Conservation (phyloP, 352 stramenopile species). For the Elongisporangium prolatum region DNA sequence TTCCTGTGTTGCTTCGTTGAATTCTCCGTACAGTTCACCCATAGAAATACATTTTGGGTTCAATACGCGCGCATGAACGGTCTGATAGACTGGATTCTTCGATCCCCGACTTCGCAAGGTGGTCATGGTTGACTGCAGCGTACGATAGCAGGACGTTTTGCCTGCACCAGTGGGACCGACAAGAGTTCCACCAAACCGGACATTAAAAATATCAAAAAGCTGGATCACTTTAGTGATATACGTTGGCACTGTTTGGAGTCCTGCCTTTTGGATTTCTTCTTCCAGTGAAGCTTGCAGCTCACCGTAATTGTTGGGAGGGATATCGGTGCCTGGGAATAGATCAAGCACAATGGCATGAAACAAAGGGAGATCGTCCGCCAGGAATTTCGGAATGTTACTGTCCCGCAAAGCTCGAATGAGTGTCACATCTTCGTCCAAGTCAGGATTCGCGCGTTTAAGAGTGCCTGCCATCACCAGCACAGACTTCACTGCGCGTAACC, state of each 20-base stretch:
- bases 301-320: slow-evolving; percentile 81
- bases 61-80: slow-evolving; percentile 59
- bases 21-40: slow-evolving; percentile 83
- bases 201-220: slow-evolving; percentile 93
- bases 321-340: slow-evolving; percentile 87
- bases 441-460: slow-evolving; percentile 79
- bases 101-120: slow-evolving; percentile 51
- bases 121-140: slow-evolving; percentile 86
- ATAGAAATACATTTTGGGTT: slow-evolving; percentile 88
- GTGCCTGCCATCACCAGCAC: slow-evolving; percentile 91
- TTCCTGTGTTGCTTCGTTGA: slow-evolving; percentile 88
- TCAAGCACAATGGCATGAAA: slow-evolving; percentile 92
- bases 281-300: slow-evolving; percentile 69
- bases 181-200: slow-evolving; percentile 89
- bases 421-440: slow-evolving; percentile 84
- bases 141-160: slow-evolving; percentile 88
- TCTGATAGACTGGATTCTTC: slow-evolving; percentile 79
- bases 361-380: slow-evolving; percentile 87
- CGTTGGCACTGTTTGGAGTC: slow-evolving; percentile 58
- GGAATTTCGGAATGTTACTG: slow-evolving; percentile 95
- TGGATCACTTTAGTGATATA: slow-evolving; percentile 94
- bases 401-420: slow-evolving; percentile 87
- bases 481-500: slow-evolving; percentile 89
- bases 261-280: slow-evolving; percentile 50
- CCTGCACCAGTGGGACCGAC: slow-evolving; percentile 82